These are phyloP conservation scores for Kwoniella europaea DNA, from an alignment of 768 basidiomycete species.

Conservation along the genomic window DNA sequence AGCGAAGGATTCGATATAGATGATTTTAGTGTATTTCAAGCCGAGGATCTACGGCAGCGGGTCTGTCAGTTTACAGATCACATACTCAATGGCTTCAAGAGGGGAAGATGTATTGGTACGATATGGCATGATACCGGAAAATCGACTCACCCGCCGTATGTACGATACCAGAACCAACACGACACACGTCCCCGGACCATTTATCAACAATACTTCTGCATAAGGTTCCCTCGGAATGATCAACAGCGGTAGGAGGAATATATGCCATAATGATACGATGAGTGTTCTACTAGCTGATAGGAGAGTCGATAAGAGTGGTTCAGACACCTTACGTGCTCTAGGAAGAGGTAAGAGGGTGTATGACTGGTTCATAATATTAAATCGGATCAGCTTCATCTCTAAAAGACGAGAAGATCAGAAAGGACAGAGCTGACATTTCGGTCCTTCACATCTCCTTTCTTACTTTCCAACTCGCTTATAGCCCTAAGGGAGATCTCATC, in stretches of 20 bases:
- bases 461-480: conserved; percentile 68
- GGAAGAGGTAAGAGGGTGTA: conserved; percentile 65
- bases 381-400: neutral
- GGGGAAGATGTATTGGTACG: too few relatives aligned
- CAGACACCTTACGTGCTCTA: conserved; percentile 84
- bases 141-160: conserved; percentile 68
- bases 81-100: too few relatives aligned
- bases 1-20: conserved; percentile 95
- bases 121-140: too few relatives aligned
- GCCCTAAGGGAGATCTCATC: conserved; percentile 78
- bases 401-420: neutral
- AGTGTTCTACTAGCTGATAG: conserved; percentile 71
- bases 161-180: conserved; percentile 73
- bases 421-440: conserved; percentile 5
- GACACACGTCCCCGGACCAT: conserved; percentile 94
- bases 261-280: conserved; percentile 66
- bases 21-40: conserved; percentile 69
- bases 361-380: neutral
- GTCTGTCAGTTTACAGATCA: too few relatives aligned
- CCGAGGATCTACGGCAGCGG: conserved; percentile 69
- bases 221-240: conserved; percentile 32
- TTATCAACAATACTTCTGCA: conserved; percentile 80
- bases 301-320: conserved; percentile 72
- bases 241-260: conserved; percentile 65
- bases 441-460: conserved; percentile 41